Conservation (phyloP, 495 filamentous ascomycete genomes). For the Tuber brumale region DNA sequence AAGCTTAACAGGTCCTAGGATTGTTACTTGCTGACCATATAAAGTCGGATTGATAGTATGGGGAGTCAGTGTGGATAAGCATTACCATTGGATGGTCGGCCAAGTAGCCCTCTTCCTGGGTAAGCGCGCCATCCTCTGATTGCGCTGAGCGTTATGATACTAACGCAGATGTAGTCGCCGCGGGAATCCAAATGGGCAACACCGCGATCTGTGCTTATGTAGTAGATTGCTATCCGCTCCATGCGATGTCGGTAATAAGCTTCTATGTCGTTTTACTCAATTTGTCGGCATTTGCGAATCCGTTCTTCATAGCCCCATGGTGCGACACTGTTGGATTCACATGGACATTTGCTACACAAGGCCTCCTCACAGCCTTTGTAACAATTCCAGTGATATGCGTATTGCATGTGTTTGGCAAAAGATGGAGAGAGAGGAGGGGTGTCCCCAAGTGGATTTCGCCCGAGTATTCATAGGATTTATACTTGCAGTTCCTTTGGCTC, state of each 20-base stretch:
- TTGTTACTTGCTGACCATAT: neutral
- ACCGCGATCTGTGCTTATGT: constrained; percentile 54
- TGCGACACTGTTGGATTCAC: constrained; percentile 50
- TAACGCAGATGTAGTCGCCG: constrained; percentile 45
- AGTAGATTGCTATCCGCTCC: constrained; percentile 54
- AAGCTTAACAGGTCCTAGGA: constrained; percentile 13
- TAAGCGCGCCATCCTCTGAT: constrained; percentile 14
- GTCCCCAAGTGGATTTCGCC: constrained; percentile 26
- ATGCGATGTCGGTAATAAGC: constrained; percentile 55
- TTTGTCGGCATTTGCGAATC: constrained; percentile 45
- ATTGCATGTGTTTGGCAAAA: constrained; percentile 48
- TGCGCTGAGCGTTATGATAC: neutral
- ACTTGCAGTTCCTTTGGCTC: neutral
- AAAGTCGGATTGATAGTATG: constrained; percentile 49
- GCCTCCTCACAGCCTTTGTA: constrained; percentile 48
- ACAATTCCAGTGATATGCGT: constrained; percentile 45
- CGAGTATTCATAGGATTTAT: constrained; percentile 9
- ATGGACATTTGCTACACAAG: constrained; percentile 55
- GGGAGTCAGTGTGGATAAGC: constrained; percentile 54
- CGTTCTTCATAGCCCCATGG: constrained; percentile 57
- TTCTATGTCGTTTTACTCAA: constrained; percentile 61
- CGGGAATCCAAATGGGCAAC: constrained; percentile 59
- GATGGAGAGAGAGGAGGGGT: constrained; percentile 31
- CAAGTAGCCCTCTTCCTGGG: constrained; percentile 55
- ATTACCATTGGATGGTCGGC: constrained; percentile 56